A percentile compares a stretch with the other conserved stretches of the same genome.
Evolutionary conservation across 176 grass and related monocot species (phyloP).

Genomic region (Ananas comosus): DNA sequence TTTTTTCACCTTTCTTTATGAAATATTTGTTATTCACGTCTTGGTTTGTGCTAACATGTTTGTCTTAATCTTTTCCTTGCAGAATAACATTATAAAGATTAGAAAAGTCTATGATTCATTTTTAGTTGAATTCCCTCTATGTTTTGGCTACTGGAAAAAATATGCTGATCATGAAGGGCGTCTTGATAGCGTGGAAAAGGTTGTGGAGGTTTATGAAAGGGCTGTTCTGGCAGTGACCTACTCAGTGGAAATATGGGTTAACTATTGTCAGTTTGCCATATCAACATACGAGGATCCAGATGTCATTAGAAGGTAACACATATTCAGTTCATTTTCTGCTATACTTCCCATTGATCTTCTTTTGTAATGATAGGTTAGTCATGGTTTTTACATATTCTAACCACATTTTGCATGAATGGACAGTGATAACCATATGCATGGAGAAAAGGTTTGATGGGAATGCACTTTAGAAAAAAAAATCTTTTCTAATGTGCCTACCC

Average conservation of each 20-base stretch:
- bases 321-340: not conserved
- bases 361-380: not conserved
- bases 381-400: conserved; percentile 15
- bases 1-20: no score
- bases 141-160: conserved; percentile 99
- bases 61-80: conserved; percentile 9
- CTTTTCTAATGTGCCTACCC: conserved; percentile 8
- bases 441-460: conserved; percentile 19
- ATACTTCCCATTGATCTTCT: not conserved
- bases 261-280: conserved; percentile 86
- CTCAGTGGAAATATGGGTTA: conserved; percentile 97
- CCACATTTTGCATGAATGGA: conserved; percentile 12
- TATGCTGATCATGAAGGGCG: conserved; percentile 92
- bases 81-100: conserved; percentile 75
- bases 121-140: conserved; percentile 83
- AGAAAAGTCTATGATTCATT: conserved; percentile 91
- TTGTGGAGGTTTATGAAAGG: conserved; percentile 86
- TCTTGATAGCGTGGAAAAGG: conserved; percentile 55
- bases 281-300: conserved; percentile 90
- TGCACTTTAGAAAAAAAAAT: conserved; percentile 18
- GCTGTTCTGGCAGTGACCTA: conserved; percentile 97
- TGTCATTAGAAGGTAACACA: conserved; percentile 71
- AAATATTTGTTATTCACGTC: not conserved
- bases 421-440: conserved; percentile 13
- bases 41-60: conserved; percentile 10